Conservation (phyloP, 306 rosid genomes). For the Sophora flavescens region DNA sequence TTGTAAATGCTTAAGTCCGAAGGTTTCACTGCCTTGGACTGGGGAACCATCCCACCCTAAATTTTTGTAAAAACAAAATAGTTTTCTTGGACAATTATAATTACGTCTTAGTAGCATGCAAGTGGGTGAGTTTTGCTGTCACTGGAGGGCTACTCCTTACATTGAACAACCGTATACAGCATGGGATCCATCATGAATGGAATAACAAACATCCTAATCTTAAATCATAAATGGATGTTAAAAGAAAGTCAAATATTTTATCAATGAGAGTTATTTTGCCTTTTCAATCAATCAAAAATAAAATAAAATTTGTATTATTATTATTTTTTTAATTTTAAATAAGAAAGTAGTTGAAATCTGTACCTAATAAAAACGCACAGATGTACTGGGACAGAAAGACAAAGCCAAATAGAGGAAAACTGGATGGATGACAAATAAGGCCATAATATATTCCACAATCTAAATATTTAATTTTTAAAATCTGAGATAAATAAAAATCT, state of each 20-base stretch:
- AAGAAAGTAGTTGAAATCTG: constrained; percentile 34
- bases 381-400: constrained; percentile 16
- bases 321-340: constrained; percentile 22
- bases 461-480: background rate
- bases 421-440: constrained; percentile 9
- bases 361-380: constrained; percentile 14
- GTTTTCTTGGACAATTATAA: background rate
- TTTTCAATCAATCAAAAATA: constrained; percentile 34
- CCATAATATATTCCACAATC: background rate
- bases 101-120: constrained; percentile 7
- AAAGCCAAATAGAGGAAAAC: constrained; percentile 30
- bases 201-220: too few relatives aligned
- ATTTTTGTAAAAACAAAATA: too few relatives aligned
- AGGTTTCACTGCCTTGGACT: too few relatives aligned
- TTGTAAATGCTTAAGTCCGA: too few relatives aligned
- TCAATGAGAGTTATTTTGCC: background rate
- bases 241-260: constrained; percentile 14
- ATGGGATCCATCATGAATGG: constrained; percentile 43
- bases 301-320: background rate
- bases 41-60: too few relatives aligned
- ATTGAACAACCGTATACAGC: background rate
- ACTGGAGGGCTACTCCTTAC: constrained; percentile 7
- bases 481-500: background rate
- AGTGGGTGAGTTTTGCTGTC: constrained; percentile 27
- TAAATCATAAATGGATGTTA: too few relatives aligned